Conservation (phyloP, 2,329 filamentous ascomycete species). For the Cladorrhinum sp. region DNA sequence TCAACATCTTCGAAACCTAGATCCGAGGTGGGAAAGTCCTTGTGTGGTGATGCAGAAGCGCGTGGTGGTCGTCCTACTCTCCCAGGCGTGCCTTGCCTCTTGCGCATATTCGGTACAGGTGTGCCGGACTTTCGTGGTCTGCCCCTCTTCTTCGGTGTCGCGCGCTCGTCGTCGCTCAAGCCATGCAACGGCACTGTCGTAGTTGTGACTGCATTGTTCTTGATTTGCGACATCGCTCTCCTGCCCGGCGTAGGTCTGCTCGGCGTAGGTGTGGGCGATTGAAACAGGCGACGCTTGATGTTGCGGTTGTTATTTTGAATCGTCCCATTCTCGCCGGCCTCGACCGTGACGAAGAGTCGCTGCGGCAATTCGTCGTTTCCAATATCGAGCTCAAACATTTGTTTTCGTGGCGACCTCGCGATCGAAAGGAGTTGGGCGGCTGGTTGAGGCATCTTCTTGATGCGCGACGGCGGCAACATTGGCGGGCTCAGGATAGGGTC, state of each 20-base stretch:
- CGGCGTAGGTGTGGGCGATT: slow-evolving; percentile 43
- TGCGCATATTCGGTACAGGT: slow-evolving; percentile 42
- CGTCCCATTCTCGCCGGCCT: slow-evolving; percentile 40
- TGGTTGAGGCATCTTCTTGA: slow-evolving; percentile 44
- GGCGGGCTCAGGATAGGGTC: slow-evolving; percentile 35
- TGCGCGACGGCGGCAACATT: slow-evolving; percentile 38
- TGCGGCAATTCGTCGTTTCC: slow-evolving; percentile 50
- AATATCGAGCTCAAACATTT: slow-evolving; percentile 56
- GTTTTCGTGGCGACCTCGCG: slow-evolving; percentile 50
- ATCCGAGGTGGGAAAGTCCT: slow-evolving; percentile 25
- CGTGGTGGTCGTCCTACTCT: slow-evolving; percentile 3
- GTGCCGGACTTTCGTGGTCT: slow-evolving; percentile 52
- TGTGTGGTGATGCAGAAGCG: slow-evolving; percentile 12
- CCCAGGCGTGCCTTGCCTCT: slow-evolving; percentile 45
- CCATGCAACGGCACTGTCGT: slow-evolving; percentile 49
- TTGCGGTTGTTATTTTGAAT: slow-evolving; percentile 25
- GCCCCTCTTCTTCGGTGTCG: slow-evolving; percentile 43
- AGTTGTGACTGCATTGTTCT: slow-evolving; percentile 40
- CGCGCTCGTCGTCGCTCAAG: slow-evolving; percentile 42
- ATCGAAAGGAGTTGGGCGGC: slow-evolving; percentile 38
- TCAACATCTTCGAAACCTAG: slow-evolving; percentile 31
- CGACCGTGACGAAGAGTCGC: slow-evolving; percentile 54
- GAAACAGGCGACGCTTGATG: slow-evolving; percentile 42
- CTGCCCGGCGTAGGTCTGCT: slow-evolving; percentile 39
- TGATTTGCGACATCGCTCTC: slow-evolving; percentile 27